A percentile compares a stretch with the other conserved stretches of the same genome.
Evolutionary conservation across 306 rosid genomes (phyloP).

Genomic region (Chamaecrista fasciculata): DNA sequence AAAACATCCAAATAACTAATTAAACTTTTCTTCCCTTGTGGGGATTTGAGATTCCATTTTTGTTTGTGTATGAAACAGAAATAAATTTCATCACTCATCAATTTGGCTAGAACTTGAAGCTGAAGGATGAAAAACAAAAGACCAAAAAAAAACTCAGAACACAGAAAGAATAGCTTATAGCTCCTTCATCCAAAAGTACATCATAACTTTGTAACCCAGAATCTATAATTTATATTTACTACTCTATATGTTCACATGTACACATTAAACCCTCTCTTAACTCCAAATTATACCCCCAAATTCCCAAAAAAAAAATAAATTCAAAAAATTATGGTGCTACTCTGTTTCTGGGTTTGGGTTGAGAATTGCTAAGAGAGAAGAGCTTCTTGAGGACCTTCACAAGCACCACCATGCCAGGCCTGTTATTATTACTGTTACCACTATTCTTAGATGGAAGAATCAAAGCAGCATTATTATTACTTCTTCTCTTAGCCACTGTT

Average conservation of each 20-base stretch:
- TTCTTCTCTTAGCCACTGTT: slow-evolving; percentile 19
- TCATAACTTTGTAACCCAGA: background rate
- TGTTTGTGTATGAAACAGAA: background rate
- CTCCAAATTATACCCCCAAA: background rate
- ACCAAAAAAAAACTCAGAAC: background rate
- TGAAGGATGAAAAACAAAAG: background rate
- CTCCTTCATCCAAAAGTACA: background rate
- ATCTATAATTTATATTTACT: slow-evolving; percentile 13
- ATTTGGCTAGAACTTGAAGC: background rate
- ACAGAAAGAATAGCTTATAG: background rate
- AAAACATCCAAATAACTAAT: too few relatives aligned
- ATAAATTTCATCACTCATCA: too few relatives aligned
- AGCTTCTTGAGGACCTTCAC: slow-evolving; percentile 53
- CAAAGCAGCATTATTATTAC: slow-evolving; percentile 9
- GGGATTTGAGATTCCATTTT: too few relatives aligned
- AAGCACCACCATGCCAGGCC: slow-evolving; percentile 38
- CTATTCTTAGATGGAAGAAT: slow-evolving; percentile 22
- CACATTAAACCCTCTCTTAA: slow-evolving; percentile 12
- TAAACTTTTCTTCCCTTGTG: too few relatives aligned
- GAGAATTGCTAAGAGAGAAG: slow-evolving; percentile 36
- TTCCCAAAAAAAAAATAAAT: slow-evolving; percentile 23
- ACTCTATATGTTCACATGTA: slow-evolving; percentile 14
- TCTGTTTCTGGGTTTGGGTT: slow-evolving; percentile 31
- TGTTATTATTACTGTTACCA: slow-evolving; percentile 13
- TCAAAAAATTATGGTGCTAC: background rate